Percentiles rank a stretch among this genome's conserved stretches.
Conservation (phyloP, 2,329 filamentous ascomycete genomes). For the Fusarium musae region DNA sequence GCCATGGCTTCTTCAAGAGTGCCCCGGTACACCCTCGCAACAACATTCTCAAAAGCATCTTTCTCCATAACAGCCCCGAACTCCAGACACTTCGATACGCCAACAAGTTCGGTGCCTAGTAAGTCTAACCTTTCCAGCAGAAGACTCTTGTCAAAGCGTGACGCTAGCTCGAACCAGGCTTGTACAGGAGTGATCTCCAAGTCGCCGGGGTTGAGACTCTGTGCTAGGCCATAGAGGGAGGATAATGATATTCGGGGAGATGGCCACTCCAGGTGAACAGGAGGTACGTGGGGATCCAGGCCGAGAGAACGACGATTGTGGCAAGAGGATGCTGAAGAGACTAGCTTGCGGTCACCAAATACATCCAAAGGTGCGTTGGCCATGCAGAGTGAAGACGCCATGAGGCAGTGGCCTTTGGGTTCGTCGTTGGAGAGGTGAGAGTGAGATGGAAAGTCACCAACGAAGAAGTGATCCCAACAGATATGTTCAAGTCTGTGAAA, state of each 20-base stretch:
- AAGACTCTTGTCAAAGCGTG: conserved; percentile 52
- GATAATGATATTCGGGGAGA: conserved; percentile 55
- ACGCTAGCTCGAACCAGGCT: conserved; percentile 65
- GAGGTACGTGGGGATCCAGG: conserved; percentile 34
- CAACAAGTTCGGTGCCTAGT: conserved; percentile 55
- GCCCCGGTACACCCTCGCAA: conserved; percentile 53
- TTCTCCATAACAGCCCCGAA: conserved; percentile 62
- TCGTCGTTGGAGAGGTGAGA: conserved; percentile 46
- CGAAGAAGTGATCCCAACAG: conserved; percentile 62
- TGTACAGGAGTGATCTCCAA: conserved; percentile 63
- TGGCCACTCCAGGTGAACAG: conserved; percentile 51
- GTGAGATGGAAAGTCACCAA: conserved; percentile 53
- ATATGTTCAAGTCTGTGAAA: conserved; percentile 61
- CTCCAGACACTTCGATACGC: conserved; percentile 58
- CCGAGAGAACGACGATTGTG: conserved; percentile 23
- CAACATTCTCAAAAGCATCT: conserved; percentile 58
- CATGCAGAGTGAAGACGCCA: conserved; percentile 57
- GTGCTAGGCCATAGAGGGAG: conserved; percentile 58
- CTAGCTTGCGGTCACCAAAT: conserved; percentile 44
- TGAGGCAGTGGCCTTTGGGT: conserved; percentile 56
- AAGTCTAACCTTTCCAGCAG: conserved; percentile 53
- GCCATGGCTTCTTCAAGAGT: conserved; percentile 34
- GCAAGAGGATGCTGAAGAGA: conserved; percentile 33
- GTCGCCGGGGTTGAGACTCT: conserved; percentile 55
- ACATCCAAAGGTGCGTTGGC: conserved; percentile 51